A percentile compares a stretch with the other conserved stretches of the same genome.
Evolutionary conservation across 2,329 filamentous ascomycete species (phyloP).

Genomic region (Exophiala bonariae): DNA sequence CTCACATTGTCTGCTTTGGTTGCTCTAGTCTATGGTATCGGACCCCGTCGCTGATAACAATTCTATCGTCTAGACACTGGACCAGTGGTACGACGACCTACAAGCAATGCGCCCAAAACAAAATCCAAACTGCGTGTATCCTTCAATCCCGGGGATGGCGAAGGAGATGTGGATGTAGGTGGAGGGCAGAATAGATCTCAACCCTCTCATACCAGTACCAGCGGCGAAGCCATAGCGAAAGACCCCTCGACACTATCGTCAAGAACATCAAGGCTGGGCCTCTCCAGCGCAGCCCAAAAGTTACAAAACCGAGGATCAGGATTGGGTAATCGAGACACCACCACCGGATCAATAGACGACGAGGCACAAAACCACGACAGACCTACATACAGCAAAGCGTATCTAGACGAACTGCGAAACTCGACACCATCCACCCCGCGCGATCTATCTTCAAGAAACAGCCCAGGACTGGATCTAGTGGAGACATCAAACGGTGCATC

Average conservation of each 20-base stretch:
- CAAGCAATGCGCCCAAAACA: slow-evolving; percentile 58
- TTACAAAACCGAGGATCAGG: slow-evolving; percentile 6
- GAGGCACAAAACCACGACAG: slow-evolving; percentile 36
- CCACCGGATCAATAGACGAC: slow-evolving; percentile 47
- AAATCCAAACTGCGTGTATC: slow-evolving; percentile 75
- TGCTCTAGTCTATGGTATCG: slow-evolving; percentile 11
- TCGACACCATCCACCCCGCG: slow-evolving; percentile 82
- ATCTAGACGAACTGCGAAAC: slow-evolving; percentile 79
- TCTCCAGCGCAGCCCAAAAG: slow-evolving; percentile 11
- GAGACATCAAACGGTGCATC: slow-evolving; percentile 20
- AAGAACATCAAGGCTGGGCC: slow-evolving; percentile 17
- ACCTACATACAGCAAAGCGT: slow-evolving; percentile 82
- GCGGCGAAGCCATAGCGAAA: neutral
- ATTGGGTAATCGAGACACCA: slow-evolving; percentile 7
- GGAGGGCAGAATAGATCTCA: too few species aligned
- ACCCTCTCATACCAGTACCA: too few species aligned
- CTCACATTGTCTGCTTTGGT: neutral
- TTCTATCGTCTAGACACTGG: slow-evolving; percentile 37
- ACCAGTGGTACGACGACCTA: slow-evolving; percentile 57
- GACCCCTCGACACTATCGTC: neutral
- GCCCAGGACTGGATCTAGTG: slow-evolving; percentile 20
- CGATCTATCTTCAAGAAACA: slow-evolving; percentile 49
- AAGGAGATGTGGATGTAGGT: slow-evolving; percentile 44
- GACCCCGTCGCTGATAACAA: slow-evolving; percentile 32
- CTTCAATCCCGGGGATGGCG: slow-evolving; percentile 65